Percentiles rank a stretch among this genome's conserved stretches.
Conservation (phyloP, 1,284 basidiomycete genomes). For the Rhodotorula mucilaginosa region DNA sequence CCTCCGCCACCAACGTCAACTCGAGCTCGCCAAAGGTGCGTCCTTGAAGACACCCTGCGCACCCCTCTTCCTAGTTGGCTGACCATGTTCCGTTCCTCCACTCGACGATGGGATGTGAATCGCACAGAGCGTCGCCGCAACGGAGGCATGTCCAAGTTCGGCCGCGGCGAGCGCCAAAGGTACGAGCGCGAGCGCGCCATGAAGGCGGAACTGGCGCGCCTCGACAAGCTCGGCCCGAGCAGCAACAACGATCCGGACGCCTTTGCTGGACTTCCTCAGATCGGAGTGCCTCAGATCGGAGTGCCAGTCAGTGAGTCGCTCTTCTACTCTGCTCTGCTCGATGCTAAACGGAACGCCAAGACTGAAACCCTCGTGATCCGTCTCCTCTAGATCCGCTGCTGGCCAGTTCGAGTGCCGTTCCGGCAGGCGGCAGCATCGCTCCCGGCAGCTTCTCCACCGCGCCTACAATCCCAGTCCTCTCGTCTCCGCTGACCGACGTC, state of each 20-base stretch:
- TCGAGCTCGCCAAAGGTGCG: neutral
- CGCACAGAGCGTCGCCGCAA: neutral
- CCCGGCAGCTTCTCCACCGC: neutral
- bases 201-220: neutral
- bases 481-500: neutral
- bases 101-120: too few species aligned
- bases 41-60: fast-evolving
- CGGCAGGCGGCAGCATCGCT: neutral
- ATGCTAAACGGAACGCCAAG: too few species aligned
- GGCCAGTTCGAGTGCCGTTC: too few species aligned
- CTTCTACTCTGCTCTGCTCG: too few species aligned
- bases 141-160: neutral
- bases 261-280: neutral
- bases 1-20: neutral
- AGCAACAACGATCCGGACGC: neutral
- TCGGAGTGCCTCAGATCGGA: too few species aligned
- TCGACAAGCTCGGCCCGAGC: neutral
- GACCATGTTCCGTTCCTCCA: neutral
- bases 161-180: constrained; percentile 3
- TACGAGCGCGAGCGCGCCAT: neutral
- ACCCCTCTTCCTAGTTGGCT: neutral
- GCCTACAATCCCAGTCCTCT: neutral
- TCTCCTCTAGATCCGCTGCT: too few species aligned
- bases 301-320: too few species aligned
- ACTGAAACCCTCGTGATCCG: too few species aligned